Base-by-base conservation (phyloP, 495 filamentous ascomycete species). In the Physcia stellaris region DNA sequence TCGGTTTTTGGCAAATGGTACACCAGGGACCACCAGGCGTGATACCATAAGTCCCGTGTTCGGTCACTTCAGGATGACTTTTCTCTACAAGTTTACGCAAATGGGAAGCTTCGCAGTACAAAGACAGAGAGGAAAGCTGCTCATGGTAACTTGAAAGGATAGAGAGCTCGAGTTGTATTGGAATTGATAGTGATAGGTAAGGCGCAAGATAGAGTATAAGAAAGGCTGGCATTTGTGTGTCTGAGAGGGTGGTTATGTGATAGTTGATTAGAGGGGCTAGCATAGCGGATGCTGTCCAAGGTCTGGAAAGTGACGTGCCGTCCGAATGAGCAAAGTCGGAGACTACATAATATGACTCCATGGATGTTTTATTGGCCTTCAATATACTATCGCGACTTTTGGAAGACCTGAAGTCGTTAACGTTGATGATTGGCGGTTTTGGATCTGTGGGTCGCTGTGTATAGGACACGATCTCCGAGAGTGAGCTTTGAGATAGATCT, bases 51-150 rank as follows among this genome's bases (percentile, higher is more conserved):
- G 66, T 24, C 10, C 68, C 73, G 13, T 71, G 64, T 1, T 68
- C 64, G 43, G 75, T 77, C 10, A 86, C 67, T 7, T 71, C 54
- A 1, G 71, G 64, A 49, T 80, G 82, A 57, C 49, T 73, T 35
- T 49, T 70, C 17, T 60, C 49, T 35, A 64, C 80, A 20, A 79
- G 60, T 21, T 82, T 75, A 3, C 81, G 77, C 11, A 86, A 65
- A 22, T 79, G 63, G 4, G 78, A 67, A 16, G 82, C 79, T 49
- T 83, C 75, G 26, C 73, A 52, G 49, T 77, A 75, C 52, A 84
- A 68, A 30, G 69, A 68, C 48, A 82, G 70, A 28, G 57, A 62
- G 48, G 73, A 65, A 1, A 86, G 70, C 4, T 73, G 70, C 22
- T 66, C 61, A 49, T 85, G 78, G 49, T 82, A 79, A 26, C 52